A percentile compares a stretch with the other conserved stretches of the same genome.
phyloP scores from a whole-genome alignment of 345 rosid genomes.

The Carallia pectinifolia region DNA sequence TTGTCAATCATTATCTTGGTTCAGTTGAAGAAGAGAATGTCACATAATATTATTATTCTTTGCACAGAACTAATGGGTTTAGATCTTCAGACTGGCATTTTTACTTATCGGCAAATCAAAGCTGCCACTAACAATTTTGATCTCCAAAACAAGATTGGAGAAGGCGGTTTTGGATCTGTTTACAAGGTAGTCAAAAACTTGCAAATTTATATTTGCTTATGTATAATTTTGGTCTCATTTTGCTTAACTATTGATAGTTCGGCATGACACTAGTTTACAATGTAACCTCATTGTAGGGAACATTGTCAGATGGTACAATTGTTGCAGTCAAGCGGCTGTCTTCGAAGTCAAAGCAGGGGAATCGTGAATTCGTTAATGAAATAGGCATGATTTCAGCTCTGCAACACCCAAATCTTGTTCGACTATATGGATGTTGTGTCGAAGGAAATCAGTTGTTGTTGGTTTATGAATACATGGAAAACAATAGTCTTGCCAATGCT shows the following conservation, averaged over 20 bases:
- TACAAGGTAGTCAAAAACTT: slow-evolving; percentile 5
- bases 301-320: slow-evolving; percentile 10
- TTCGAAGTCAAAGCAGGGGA: slow-evolving; percentile 20
- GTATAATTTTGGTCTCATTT: background rate
- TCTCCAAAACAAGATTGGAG: slow-evolving; percentile 20
- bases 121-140: slow-evolving; percentile 18
- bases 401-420: slow-evolving; percentile 39
- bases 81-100: slow-evolving; percentile 13
- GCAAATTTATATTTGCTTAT: no score
- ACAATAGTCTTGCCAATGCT: slow-evolving; percentile 29
- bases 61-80: slow-evolving; percentile 1
- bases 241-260: background rate
- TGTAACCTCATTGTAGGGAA: slow-evolving; percentile 9
- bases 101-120: slow-evolving; percentile 17
- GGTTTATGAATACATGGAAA: slow-evolving; percentile 38
- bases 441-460: slow-evolving; percentile 29
- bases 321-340: slow-evolving; percentile 22
- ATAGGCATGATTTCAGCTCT: slow-evolving; percentile 37
- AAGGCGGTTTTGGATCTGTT: slow-evolving; percentile 24
- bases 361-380: slow-evolving; percentile 28
- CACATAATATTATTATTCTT: background rate
- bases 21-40: no score
- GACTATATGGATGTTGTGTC: slow-evolving; percentile 31
- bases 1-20: no score
- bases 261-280: background rate